phyloP scores from a whole-genome alignment of 1,284 basidiomycete species.

The Ceratorhiza oryzae-sativae region DNA sequence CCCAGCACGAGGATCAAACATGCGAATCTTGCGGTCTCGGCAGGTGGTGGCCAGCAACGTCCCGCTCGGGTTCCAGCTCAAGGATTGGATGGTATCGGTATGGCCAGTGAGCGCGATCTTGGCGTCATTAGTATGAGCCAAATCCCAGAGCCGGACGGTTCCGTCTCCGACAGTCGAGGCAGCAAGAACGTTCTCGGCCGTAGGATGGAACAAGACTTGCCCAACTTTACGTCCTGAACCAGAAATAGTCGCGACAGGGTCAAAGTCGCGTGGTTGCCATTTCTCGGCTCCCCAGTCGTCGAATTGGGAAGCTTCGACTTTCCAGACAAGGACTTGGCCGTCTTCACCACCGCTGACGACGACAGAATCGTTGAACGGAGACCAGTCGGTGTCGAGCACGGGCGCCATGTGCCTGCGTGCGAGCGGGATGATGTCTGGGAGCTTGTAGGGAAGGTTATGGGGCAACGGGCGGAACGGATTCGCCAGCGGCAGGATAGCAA shows the following conservation, averaged over 20 bases:
- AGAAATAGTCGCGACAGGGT: constrained; percentile 78
- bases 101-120: constrained; percentile 75
- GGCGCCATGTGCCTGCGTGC: constrained; percentile 79
- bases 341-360: constrained; percentile 94
- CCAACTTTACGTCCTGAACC: constrained; percentile 87
- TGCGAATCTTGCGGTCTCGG: constrained; percentile 88
- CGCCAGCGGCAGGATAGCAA: constrained; percentile 87
- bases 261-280: constrained; percentile 84
- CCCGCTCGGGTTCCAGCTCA: constrained; percentile 86
- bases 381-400: constrained; percentile 97
- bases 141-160: constrained; percentile 90
- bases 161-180: constrained; percentile 90
- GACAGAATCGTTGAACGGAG: constrained; percentile 89
- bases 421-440: constrained; percentile 92
- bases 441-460: constrained; percentile 70
- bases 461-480: constrained; percentile 70
- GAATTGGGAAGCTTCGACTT: constrained; percentile 73
- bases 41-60: constrained; percentile 80
- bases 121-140: constrained; percentile 71
- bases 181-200: constrained; percentile 79
- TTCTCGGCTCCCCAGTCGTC: constrained; percentile 85
- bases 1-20: constrained; percentile 88
- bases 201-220: constrained; percentile 94
- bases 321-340: constrained; percentile 91
- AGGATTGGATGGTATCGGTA: constrained; percentile 85